These are phyloP conservation scores for Botryotinia globosa DNA, from an alignment of 2,329 filamentous ascomycete genomes.

Conservation along the genomic window DNA sequence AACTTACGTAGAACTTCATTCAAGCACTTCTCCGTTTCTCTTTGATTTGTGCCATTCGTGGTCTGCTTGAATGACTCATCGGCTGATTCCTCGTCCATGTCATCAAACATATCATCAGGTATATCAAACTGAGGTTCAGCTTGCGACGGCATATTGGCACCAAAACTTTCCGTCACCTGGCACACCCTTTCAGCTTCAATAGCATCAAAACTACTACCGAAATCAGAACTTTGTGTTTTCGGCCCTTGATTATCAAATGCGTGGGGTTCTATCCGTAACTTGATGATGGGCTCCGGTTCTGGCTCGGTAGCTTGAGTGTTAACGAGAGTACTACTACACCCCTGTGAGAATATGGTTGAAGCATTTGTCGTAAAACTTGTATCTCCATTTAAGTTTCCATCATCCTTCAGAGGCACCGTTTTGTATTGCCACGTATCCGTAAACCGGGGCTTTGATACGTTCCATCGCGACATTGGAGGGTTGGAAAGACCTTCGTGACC, in stretches of 20 bases:
- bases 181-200: not conserved
- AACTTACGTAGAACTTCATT: constrained; percentile 3
- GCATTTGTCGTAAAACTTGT: constrained; percentile 29
- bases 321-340: not conserved
- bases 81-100: not conserved
- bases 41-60: not conserved
- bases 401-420: not conserved
- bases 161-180: not conserved
- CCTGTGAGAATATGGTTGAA: constrained; percentile 26
- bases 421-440: not conserved
- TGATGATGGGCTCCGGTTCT: constrained; percentile 5
- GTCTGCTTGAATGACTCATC: not conserved
- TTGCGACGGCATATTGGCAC: not conserved
- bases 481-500: not conserved
- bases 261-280: not conserved
- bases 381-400: constrained; percentile 9
- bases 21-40: constrained; percentile 22
- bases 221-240: constrained; percentile 6
- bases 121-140: not conserved
- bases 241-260: not conserved
- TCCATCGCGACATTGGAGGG: not conserved
- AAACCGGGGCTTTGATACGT: not conserved
- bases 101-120: not conserved
- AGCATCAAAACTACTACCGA: constrained; percentile 12
- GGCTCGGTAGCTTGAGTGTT: constrained; percentile 24